Percentiles rank a stretch among this genome's conserved stretches.
Evolutionary conservation across 192 early-diverging fungal species (phyloP).

Genomic region (Coemansia asiatica): DNA sequence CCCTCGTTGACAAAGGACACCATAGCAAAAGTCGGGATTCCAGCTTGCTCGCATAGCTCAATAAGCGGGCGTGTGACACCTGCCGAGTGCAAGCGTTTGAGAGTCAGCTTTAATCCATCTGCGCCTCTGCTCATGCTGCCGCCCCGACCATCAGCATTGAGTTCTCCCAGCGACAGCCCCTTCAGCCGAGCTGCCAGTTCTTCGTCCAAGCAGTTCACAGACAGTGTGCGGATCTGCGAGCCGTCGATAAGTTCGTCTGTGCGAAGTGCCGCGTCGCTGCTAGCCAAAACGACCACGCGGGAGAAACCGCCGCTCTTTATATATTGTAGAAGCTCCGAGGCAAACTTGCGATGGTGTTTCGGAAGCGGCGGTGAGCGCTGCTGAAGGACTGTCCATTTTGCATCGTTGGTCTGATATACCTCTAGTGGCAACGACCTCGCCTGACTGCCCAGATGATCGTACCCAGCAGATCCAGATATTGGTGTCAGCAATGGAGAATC

Average conservation of each 20-base stretch:
- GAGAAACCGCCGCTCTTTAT: conserved; percentile 56
- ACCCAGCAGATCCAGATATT: conserved; percentile 57
- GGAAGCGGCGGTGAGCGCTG: conserved; percentile 66
- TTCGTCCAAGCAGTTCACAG: conserved; percentile 55
- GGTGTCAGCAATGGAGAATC: conserved; percentile 61
- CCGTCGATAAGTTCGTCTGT: conserved; percentile 63
- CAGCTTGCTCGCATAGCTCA: conserved; percentile 38
- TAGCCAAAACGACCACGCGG: conserved; percentile 63
- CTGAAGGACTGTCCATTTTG: conserved; percentile 67
- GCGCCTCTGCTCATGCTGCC: not conserved
- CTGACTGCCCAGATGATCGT: conserved; percentile 27
- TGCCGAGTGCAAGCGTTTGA: conserved; percentile 59
- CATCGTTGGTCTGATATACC: conserved; percentile 69
- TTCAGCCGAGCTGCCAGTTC: conserved; percentile 27
- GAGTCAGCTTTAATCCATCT: conserved; percentile 16
- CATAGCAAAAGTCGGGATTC: conserved; percentile 51
- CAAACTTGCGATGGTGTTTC: conserved; percentile 53
- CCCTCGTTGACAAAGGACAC: conserved; percentile 72
- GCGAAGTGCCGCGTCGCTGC: conserved; percentile 66
- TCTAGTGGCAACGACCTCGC: conserved; percentile 37
- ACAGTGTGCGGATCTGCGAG: conserved; percentile 45
- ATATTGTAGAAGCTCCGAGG: conserved; percentile 59
- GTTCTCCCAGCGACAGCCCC: conserved; percentile 28
- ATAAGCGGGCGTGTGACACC: conserved; percentile 62
- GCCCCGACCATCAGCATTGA: not conserved